A percentile compares a stretch with the other conserved stretches of the same genome.
phyloP scores from a whole-genome alignment of 306 rosid genomes.

The Acacia acuminata region DNA sequence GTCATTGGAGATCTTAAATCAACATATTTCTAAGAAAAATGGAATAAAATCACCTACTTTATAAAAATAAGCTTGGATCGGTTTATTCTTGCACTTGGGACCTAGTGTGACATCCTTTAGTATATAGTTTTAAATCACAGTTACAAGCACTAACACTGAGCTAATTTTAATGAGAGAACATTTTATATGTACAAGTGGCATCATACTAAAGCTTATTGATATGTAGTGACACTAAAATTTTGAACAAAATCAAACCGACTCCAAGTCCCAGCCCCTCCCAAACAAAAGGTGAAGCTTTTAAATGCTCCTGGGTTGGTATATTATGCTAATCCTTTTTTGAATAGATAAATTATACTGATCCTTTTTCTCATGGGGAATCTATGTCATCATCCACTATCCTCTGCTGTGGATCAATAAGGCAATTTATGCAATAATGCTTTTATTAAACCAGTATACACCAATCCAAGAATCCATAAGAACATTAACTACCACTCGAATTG shows the following conservation, averaged over 20 bases:
- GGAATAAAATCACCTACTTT: neutral
- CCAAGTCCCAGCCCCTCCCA: no score
- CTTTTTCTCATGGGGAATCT: neutral
- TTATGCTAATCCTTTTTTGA: no score
- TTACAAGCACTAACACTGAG: neutral
- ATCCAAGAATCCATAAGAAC: conserved; percentile 24
- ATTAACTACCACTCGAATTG: conserved; percentile 12
- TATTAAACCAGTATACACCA: conserved; percentile 30
- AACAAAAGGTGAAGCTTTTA: no score
- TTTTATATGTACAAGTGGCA: neutral
- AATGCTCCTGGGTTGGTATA: no score
- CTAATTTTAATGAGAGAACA: neutral
- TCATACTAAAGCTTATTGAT: neutral
- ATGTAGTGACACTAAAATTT: no score
- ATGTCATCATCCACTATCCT: neutral
- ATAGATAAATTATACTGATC: neutral
- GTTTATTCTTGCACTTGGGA: neutral
- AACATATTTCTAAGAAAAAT: neutral
- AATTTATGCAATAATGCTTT: conserved; percentile 23
- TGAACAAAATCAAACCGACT: no score
- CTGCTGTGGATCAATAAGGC: conserved; percentile 18
- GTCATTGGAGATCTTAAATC: no score
- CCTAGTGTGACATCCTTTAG: neutral
- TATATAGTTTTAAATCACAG: neutral
- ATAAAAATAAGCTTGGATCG: neutral